phyloP scores from a whole-genome alignment of 2,329 filamentous ascomycete genomes.

The Fusarium zealandicum region DNA sequence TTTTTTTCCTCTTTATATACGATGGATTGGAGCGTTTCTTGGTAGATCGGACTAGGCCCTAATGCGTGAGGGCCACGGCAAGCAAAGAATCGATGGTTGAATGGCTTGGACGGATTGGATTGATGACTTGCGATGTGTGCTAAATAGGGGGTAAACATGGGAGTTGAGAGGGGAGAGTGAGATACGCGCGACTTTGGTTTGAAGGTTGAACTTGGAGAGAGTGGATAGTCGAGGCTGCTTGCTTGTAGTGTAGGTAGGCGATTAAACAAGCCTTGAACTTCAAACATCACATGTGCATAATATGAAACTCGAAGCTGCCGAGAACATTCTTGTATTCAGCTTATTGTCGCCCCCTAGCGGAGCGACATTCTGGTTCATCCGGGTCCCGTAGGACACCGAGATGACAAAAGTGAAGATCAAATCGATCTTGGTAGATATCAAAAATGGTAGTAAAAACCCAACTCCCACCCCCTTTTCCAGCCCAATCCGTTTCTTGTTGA shows the following conservation, averaged over 20 bases:
- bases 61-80: neutral
- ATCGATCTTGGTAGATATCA: constrained; percentile 28
- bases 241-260: constrained; percentile 9
- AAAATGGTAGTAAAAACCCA: constrained; percentile 25
- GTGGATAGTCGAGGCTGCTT: constrained; percentile 1
- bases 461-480: constrained; percentile 39
- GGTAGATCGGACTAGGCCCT: constrained; percentile 8
- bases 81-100: neutral
- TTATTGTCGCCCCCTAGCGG: constrained; percentile 5
- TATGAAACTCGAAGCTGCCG: neutral
- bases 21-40: constrained; percentile 3
- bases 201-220: neutral
- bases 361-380: constrained; percentile 5
- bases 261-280: constrained; percentile 12
- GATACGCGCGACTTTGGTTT: constrained; percentile 3
- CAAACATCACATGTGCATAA: too few species aligned
- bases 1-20: constrained; percentile 29
- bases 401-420: constrained; percentile 26
- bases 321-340: constrained; percentile 24
- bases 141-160: constrained; percentile 3
- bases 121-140: constrained; percentile 3
- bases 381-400: neutral
- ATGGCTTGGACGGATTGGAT: constrained; percentile 23
- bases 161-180: neutral
- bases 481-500: constrained; percentile 39